These are phyloP conservation scores for Tagetes erecta DNA, from an alignment of 129 eudicot genomes.

Conservation along the genomic window DNA sequence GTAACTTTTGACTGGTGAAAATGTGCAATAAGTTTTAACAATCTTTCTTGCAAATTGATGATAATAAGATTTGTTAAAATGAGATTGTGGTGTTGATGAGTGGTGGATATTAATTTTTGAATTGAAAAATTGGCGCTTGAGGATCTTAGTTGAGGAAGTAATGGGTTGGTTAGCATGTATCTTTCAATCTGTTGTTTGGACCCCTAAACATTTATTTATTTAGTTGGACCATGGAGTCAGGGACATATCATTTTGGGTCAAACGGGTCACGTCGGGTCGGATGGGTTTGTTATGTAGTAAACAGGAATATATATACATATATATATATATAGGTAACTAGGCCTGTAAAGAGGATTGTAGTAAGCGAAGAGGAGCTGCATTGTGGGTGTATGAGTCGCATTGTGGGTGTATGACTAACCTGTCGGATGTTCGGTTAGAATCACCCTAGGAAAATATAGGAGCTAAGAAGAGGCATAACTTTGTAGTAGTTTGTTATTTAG, in stretches of 20 bases:
- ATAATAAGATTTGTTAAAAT: background rate
- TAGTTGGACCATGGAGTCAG: background rate
- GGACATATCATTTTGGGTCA: background rate
- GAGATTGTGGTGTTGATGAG: conserved; percentile 2
- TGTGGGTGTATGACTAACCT: no score
- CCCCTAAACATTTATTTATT: background rate
- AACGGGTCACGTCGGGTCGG: background rate
- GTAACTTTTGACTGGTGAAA: conserved; percentile 20
- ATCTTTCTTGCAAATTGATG: conserved; percentile 16
- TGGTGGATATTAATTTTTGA: background rate
- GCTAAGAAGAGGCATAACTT: no score
- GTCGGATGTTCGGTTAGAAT: no score
- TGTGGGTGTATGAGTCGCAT: no score
- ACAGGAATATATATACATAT: no score
- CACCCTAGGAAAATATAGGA: no score
- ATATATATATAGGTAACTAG: background rate
- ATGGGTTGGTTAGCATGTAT: background rate
- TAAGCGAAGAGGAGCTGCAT: no score
- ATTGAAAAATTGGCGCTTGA: conserved; percentile 23
- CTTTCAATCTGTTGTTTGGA: conserved; percentile 1
- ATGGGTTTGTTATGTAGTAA: background rate
- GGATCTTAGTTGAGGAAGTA: conserved; percentile 7
- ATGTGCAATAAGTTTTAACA: conserved; percentile 26
- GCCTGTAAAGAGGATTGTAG: no score
- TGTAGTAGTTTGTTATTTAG: no score